These are phyloP conservation scores for Mortierella sp. DNA, from an alignment of 371 early-diverging fungal genomes.

Conservation along the genomic window DNA sequence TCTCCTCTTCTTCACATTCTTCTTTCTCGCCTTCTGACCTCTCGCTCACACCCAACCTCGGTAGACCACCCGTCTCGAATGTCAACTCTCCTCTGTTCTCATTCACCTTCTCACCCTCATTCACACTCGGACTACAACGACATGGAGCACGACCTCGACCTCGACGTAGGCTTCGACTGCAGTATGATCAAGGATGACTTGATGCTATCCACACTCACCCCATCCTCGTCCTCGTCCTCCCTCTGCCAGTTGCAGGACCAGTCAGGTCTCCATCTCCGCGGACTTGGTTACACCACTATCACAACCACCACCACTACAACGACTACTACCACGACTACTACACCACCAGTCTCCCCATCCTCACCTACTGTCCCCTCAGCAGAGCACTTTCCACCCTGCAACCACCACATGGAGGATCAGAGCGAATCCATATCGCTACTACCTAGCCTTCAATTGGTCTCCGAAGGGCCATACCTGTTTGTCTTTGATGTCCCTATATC, in stretches of 20 bases:
- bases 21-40: background rate
- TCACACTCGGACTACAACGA: constrained; percentile 7
- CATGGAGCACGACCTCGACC: constrained; percentile 23
- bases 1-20: constrained; percentile 1
- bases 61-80: background rate
- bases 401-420: constrained; percentile 5
- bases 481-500: constrained; percentile 39
- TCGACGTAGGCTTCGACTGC: constrained; percentile 25
- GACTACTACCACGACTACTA: constrained; percentile 15
- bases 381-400: background rate
- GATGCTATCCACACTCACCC: constrained; percentile 15
- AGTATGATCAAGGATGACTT: constrained; percentile 26
- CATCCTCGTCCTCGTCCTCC: constrained; percentile 32
- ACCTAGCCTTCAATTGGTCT: constrained; percentile 17
- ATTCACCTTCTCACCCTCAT: background rate
- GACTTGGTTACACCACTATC: constrained; percentile 14
- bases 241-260: constrained; percentile 24
- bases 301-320: constrained; percentile 36
- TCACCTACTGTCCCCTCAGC: background rate
- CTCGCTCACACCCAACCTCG: background rate
- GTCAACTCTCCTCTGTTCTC: background rate
- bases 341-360: constrained; percentile 6
- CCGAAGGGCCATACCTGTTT: constrained; percentile 40
- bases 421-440: background rate
- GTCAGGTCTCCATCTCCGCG: background rate